Conservation (phyloP, 2,329 filamentous ascomycete species). For the Xylariaceae sp. region DNA sequence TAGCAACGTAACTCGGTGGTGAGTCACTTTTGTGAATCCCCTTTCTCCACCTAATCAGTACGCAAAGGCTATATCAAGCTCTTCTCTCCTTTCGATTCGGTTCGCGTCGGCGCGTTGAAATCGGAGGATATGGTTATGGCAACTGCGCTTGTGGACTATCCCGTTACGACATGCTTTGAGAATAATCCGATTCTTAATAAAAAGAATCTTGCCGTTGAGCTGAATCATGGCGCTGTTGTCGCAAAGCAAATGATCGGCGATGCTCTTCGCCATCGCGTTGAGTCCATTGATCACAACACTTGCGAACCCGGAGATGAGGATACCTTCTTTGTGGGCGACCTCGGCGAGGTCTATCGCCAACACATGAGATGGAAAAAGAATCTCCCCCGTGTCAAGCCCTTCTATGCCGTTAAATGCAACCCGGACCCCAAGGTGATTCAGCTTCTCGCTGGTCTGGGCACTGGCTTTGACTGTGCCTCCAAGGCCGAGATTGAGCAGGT, state of each 20-base stretch:
- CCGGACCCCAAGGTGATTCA: constrained; percentile 84
- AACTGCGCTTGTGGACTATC: constrained; percentile 54
- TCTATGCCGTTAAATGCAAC: constrained; percentile 99
- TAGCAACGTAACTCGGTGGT: constrained; percentile 4
- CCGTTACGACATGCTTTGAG: constrained; percentile 48
- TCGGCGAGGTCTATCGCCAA: constrained; percentile 98
- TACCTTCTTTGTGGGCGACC: constrained; percentile 95
- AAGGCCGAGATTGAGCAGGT: constrained; percentile 96
- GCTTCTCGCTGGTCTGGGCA: constrained; percentile 81
- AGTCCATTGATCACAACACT: constrained; percentile 76
- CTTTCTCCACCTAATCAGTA: constrained; percentile 15
- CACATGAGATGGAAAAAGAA: constrained; percentile 97
- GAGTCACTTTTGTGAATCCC: constrained; percentile 21
- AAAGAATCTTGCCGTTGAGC: constrained; percentile 37
- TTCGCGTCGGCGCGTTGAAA: constrained; percentile 25
- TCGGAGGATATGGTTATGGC: constrained; percentile 62
- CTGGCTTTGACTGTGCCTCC: constrained; percentile 96
- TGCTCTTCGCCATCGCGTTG: constrained; percentile 80
- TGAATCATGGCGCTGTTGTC: constrained; percentile 42
- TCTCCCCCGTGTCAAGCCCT: constrained; percentile 86
- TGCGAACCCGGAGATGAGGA: constrained; percentile 94
- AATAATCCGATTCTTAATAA: constrained; percentile 41
- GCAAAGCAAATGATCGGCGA: constrained; percentile 81
- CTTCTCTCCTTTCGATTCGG: constrained; percentile 16
- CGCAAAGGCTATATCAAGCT: constrained; percentile 18